Evolutionary conservation across 305 asterid species (phyloP), one percentile per base, ranked within the genome.

Genomic region (Fraxinus greggii): DNA sequence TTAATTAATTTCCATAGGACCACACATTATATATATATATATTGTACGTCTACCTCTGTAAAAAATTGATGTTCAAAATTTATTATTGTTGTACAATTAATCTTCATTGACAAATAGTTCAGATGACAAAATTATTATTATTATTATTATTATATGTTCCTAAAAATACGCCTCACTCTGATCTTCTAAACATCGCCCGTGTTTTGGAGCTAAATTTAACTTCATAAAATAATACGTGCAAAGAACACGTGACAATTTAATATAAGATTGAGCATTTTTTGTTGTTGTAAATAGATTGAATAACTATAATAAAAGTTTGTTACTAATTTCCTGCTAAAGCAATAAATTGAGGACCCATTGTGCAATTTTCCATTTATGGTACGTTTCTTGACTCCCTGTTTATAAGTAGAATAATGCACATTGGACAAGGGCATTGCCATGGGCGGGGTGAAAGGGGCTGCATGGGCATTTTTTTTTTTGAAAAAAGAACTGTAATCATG

Each of bases 381-480:
- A 94, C 98, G 98, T 93, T 95, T 95, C 98, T 95, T 93, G 98
- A 95, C 96, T 94, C 77, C 91, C 78, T 80, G 82, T 84, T 86
- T 78, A 56, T 83, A 56, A 83, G 82, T 19, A 32, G 35, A 32
- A 32, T 32, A 32, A 32, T 33, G 36, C 36, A 5, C 36, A 6
- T 33, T 33, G 36, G 36, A 32, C 35, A 32, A 0, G 2, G 35
- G 35, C 5, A 32, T 32, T 32, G 35, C 3, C 35, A 3, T 32
- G 35, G 35, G 36, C 5, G 36, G 36, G 5, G 36, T 33, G 36
- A 33, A 1, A 33, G 7, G 36, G 4, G 36, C 36, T 33, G 1
- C 7, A 0, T 32, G 35, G 0, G 6, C 0, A 4, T 32, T 32
- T 4, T 32, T 32, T 32, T 32, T 32, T 32, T 4, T n/a, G n/a